Evolutionary conservation across 1,284 basidiomycete species (phyloP).

Genomic region (Caloboletus firmus): DNA sequence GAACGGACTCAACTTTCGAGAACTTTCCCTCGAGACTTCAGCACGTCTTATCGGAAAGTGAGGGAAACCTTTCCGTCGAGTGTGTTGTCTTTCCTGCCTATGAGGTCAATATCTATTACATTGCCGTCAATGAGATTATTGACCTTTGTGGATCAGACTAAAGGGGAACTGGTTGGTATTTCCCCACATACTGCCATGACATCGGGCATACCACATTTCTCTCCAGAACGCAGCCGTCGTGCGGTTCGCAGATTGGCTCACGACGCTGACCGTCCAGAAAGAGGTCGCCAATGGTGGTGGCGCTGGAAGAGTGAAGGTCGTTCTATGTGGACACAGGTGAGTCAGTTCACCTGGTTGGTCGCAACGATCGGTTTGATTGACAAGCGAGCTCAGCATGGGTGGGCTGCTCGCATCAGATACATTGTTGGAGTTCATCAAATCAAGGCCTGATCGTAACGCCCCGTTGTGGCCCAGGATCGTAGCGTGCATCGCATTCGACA

Average conservation of each 20-base stretch:
- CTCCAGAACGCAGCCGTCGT: constrained; percentile 75
- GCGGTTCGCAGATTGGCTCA: constrained; percentile 87
- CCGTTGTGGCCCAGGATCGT: constrained; percentile 84
- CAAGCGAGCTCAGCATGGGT: constrained; percentile 68
- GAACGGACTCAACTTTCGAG: constrained; percentile 75
- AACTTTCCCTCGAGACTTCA: constrained; percentile 75
- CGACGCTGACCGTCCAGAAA: constrained; percentile 73
- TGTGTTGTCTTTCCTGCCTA: constrained; percentile 87
- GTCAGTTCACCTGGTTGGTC: constrained; percentile 14
- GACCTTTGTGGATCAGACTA: constrained; percentile 54
- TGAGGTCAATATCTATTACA: constrained; percentile 53
- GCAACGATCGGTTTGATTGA: neutral
- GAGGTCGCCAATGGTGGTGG: constrained; percentile 74
- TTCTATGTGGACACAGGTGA: constrained; percentile 90
- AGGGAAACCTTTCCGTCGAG: constrained; percentile 59
- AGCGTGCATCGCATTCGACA: constrained; percentile 86
- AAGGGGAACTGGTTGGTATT: constrained; percentile 76
- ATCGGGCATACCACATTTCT: constrained; percentile 3
- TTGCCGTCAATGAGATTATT: constrained; percentile 7
- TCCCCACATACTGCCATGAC: constrained; percentile 3
- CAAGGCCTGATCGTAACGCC: constrained; percentile 58
- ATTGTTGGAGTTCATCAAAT: constrained; percentile 67
- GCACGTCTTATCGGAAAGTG: constrained; percentile 68
- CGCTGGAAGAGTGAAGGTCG: constrained; percentile 76
- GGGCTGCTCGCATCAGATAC: constrained; percentile 87